Evolutionary conservation across 169 alveolate genomes (phyloP).

Genomic region (Plasmodium berghei): DNA sequence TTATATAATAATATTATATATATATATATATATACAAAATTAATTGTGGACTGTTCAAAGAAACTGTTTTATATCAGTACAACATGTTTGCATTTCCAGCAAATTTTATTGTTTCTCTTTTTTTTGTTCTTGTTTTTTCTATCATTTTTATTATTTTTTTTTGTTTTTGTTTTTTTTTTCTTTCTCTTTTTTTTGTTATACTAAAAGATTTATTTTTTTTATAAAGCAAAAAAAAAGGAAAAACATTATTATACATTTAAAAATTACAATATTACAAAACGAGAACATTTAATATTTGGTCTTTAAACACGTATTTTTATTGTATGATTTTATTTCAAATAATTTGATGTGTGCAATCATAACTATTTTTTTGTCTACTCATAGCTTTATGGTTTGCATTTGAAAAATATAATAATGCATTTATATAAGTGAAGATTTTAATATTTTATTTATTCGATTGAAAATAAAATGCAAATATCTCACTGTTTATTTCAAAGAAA

Average conservation of each 20-base stretch:
- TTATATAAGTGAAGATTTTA: no score
- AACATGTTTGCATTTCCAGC: not conserved
- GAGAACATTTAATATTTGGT: not conserved
- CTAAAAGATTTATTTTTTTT: not conserved
- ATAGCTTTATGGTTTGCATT: no score
- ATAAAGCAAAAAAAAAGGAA: not conserved
- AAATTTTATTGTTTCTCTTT: not conserved
- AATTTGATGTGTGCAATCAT: not conserved
- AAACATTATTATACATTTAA: not conserved
- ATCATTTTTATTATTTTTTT: conserved; percentile 2
- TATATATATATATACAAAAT: not conserved
- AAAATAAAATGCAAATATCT: no score
- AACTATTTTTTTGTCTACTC: no score
- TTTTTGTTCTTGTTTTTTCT: not conserved
- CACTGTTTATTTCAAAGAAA: no score
- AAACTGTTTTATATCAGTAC: conserved; percentile 1
- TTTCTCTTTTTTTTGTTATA: conserved; percentile 5
- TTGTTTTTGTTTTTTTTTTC: conserved; percentile 11
- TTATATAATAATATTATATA: no score
- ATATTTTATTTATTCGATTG: no score
- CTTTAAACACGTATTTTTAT: not conserved
- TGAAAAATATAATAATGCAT: no score
- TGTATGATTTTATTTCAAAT: not conserved
- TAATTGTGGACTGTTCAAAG: conserved; percentile 8
- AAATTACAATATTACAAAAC: not conserved